phyloP scores from a whole-genome alignment of 495 filamentous ascomycete genomes.

The Oidiodendron maius region DNA sequence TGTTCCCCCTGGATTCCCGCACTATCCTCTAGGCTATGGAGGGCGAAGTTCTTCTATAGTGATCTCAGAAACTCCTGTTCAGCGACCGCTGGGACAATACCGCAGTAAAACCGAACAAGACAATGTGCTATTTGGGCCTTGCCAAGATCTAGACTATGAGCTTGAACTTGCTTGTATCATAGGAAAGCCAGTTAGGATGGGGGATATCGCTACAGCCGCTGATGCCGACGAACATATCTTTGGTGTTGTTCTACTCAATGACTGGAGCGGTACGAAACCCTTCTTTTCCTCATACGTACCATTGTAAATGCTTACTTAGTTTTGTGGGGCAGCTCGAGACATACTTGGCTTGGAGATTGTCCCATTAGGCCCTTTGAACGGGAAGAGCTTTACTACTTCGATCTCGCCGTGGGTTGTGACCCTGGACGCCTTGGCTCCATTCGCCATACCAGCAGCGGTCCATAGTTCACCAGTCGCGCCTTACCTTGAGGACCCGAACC shows the following conservation, averaged over 20 bases:
- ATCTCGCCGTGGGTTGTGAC: slow-evolving; percentile 88
- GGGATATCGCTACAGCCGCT: slow-evolving; percentile 53
- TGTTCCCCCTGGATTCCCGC: neutral
- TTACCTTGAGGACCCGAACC: neutral
- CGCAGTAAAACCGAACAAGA: neutral
- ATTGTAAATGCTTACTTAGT: no score
- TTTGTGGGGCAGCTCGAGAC: no score
- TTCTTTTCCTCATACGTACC: no score
- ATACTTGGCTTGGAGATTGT: slow-evolving; percentile 85
- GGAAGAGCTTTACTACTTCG: slow-evolving; percentile 84
- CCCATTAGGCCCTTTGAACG: slow-evolving; percentile 77
- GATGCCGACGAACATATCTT: slow-evolving; percentile 76
- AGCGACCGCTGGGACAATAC: neutral
- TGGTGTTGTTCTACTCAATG: slow-evolving; percentile 84
- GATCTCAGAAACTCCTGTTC: neutral
- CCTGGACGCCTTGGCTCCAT: slow-evolving; percentile 75
- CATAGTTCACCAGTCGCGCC: neutral
- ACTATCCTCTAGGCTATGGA: slow-evolving; percentile 14
- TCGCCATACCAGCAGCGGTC: slow-evolving; percentile 23
- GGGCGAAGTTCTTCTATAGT: neutral
- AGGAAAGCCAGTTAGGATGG: slow-evolving; percentile 55
- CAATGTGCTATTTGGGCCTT: neutral
- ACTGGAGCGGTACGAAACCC: slow-evolving; percentile 57
- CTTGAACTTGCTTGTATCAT: slow-evolving; percentile 83
- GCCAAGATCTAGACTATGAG: slow-evolving; percentile 57